Percentiles rank a stretch among this genome's conserved stretches.
phyloP scores from a whole-genome alignment of 2,329 filamentous ascomycete genomes.

The Sarocladium strictum region DNA sequence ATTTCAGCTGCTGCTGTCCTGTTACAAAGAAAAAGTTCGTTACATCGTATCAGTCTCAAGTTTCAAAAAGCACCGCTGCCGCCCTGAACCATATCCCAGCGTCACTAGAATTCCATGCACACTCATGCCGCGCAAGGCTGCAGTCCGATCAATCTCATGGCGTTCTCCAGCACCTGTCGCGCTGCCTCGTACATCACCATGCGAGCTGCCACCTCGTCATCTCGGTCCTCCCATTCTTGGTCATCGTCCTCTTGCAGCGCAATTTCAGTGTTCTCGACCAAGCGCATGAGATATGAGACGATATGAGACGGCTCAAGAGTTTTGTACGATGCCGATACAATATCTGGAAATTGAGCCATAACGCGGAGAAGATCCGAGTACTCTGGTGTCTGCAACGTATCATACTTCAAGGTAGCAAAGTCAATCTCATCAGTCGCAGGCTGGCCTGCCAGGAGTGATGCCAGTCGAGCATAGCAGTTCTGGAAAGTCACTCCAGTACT shows the following conservation, averaged over 20 bases:
- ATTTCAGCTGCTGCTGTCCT: neutral
- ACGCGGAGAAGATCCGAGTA: constrained; percentile 40
- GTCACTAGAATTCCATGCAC: neutral
- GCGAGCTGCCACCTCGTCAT: constrained; percentile 50
- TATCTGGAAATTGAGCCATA: constrained; percentile 60
- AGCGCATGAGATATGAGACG: constrained; percentile 48
- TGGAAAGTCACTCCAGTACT: constrained; percentile 17
- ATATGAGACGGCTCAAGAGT: constrained; percentile 62
- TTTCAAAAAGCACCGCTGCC: neutral
- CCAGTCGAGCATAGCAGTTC: constrained; percentile 18
- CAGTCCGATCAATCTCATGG: constrained; percentile 32
- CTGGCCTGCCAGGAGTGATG: constrained; percentile 8
- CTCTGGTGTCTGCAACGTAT: constrained; percentile 14
- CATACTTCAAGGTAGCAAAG: constrained; percentile 13
- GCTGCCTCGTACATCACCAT: constrained; percentile 49
- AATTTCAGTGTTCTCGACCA: constrained; percentile 13
- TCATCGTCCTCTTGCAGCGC: constrained; percentile 47
- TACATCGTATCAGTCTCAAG: neutral
- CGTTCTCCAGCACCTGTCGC: constrained; percentile 22
- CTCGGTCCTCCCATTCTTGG: constrained; percentile 23
- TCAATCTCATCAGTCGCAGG: constrained; percentile 9
- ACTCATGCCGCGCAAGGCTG: neutral
- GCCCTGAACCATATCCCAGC: neutral
- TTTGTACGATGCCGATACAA: constrained; percentile 56
- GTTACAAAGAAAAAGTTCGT: neutral